Percentiles rank a stretch among this genome's conserved stretches.
phyloP scores from a whole-genome alignment of 441 rosid genomes.

The Syzygium syzygioides region DNA sequence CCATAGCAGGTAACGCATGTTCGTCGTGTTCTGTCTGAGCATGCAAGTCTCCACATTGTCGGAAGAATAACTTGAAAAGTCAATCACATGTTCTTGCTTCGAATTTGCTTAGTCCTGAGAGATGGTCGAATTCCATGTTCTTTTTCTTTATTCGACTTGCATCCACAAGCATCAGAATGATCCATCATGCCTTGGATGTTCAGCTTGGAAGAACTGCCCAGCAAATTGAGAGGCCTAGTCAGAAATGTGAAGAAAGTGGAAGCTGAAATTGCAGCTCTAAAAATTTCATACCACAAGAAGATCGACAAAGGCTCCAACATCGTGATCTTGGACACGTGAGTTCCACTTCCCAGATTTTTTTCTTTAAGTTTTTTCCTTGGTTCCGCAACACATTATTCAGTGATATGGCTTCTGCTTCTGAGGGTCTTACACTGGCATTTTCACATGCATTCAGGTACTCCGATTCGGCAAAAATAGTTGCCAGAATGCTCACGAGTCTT shows the following conservation, averaged over 20 bases:
- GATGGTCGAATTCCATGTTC: background rate
- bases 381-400: background rate
- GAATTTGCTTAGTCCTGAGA: background rate
- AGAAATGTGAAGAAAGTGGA: slow-evolving; percentile 65
- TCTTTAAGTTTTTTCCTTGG: background rate
- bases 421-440: background rate
- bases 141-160: background rate
- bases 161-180: background rate
- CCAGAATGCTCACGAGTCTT: slow-evolving; percentile 55
- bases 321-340: slow-evolving; percentile 82
- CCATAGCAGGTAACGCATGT: background rate
- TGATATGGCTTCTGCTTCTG: background rate
- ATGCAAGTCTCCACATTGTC: background rate
- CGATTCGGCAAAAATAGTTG: slow-evolving; percentile 70
- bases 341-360: background rate
- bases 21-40: background rate
- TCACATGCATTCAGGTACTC: slow-evolving; percentile 44
- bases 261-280: slow-evolving; percentile 83
- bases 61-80: background rate
- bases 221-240: slow-evolving; percentile 67
- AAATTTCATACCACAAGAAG: slow-evolving; percentile 80
- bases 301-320: slow-evolving; percentile 74
- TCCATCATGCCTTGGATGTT: background rate
- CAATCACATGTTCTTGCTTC: background rate
- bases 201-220: slow-evolving; percentile 79